Conservation (phyloP, 2,329 filamentous ascomycete genomes). For the Pseudogymnoascus sp. region DNA sequence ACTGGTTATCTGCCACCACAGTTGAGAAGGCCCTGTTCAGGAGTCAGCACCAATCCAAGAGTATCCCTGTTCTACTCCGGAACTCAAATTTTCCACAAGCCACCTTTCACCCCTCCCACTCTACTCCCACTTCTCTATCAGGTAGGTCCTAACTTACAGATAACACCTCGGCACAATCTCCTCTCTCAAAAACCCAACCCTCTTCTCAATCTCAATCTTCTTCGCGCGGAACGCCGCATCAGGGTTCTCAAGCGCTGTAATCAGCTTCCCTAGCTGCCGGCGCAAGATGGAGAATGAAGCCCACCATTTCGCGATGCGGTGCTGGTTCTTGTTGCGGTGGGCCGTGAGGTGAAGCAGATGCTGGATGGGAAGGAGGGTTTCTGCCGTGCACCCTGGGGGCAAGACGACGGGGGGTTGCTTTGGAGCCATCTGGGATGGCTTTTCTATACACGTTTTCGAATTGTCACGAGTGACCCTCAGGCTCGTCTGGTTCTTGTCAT, state of each 20-base stretch:
- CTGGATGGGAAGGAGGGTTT: slow-evolving; percentile 33
- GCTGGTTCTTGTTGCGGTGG: slow-evolving; percentile 87
- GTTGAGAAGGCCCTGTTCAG: slow-evolving; percentile 53
- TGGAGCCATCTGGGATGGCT: background rate
- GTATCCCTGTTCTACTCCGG: background rate
- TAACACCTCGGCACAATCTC: slow-evolving; percentile 36
- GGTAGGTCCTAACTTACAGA: slow-evolving; percentile 32
- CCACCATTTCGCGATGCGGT: slow-evolving; percentile 77
- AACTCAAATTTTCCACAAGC: background rate
- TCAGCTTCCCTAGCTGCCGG: slow-evolving; percentile 52
- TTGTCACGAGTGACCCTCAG: background rate
- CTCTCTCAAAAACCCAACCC: slow-evolving; percentile 33
- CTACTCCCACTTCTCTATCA: background rate
- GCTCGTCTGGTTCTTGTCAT: background rate
- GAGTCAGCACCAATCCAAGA: background rate
- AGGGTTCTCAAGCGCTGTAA: slow-evolving; percentile 32
- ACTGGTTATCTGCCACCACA: slow-evolving; percentile 63
- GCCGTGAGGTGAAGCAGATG: slow-evolving; percentile 63
- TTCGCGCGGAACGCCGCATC: slow-evolving; percentile 30
- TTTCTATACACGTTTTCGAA: background rate
- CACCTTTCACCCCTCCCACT: background rate
- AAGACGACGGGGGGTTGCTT: slow-evolving; percentile 1
- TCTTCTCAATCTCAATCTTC: slow-evolving; percentile 25
- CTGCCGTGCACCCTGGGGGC: background rate
- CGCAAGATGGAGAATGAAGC: slow-evolving; percentile 63